Conservation (phyloP, 192 early-diverging fungal species). For the Dispira simplex region DNA sequence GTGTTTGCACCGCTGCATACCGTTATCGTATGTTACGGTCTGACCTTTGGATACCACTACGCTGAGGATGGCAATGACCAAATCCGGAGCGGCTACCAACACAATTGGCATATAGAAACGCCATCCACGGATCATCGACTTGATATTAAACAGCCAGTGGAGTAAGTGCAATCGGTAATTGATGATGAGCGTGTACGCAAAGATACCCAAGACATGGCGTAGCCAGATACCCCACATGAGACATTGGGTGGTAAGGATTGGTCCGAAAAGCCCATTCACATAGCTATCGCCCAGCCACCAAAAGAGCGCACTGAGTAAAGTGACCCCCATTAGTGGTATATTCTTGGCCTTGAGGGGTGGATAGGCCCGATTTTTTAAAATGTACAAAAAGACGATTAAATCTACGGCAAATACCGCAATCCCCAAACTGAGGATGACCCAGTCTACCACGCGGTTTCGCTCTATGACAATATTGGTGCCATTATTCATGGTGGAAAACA, state of each 20-base stretch:
- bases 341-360: slow-evolving; percentile 33
- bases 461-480: neutral
- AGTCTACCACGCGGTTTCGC: neutral
- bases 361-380: slow-evolving; percentile 26
- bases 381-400: slow-evolving; percentile 16
- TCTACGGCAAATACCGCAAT: slow-evolving; percentile 14
- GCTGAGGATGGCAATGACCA: slow-evolving; percentile 19
- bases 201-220: slow-evolving; percentile 19
- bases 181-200: slow-evolving; percentile 19
- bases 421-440: neutral
- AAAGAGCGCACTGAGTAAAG: slow-evolving; percentile 17
- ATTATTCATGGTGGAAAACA: neutral
- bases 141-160: slow-evolving; percentile 17
- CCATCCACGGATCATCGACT: slow-evolving; percentile 19
- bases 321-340: slow-evolving; percentile 23
- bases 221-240: slow-evolving; percentile 28
- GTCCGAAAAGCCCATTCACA: slow-evolving; percentile 20
- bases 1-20: slow-evolving; percentile 18
- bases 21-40: slow-evolving; percentile 16
- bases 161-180: slow-evolving; percentile 21
- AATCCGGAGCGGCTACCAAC: slow-evolving; percentile 7
- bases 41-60: slow-evolving; percentile 7
- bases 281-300: slow-evolving; percentile 29
- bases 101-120: slow-evolving; percentile 19
- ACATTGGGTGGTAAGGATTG: slow-evolving; percentile 18